These are phyloP conservation scores for Gardenia jasminoides DNA, from an alignment of 257 asterid species.

Conservation along the genomic window DNA sequence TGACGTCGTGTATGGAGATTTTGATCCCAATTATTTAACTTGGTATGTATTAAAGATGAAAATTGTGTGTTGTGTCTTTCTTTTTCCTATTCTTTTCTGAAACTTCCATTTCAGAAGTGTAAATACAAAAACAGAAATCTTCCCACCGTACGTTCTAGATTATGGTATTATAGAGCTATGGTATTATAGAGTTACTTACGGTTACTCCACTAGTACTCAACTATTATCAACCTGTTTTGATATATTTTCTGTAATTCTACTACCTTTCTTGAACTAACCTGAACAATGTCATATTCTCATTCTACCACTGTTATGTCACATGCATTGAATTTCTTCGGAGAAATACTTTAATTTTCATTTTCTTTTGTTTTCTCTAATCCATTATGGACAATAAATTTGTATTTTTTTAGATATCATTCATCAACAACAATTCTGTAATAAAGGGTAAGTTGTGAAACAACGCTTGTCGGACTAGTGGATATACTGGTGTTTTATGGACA, in stretches of 20 bases:
- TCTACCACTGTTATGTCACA: background rate
- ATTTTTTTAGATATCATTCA: background rate
- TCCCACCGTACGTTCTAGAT: background rate
- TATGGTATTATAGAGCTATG: background rate
- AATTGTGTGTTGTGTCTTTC: background rate
- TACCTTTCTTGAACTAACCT: background rate
- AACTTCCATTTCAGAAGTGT: background rate
- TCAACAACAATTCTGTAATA: background rate
- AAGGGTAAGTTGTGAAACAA: background rate
- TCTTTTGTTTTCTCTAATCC: background rate
- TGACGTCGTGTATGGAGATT: constrained; percentile 89
- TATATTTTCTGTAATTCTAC: too few species aligned
- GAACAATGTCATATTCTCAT: background rate
- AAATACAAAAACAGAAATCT: background rate
- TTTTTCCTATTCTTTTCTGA: background rate
- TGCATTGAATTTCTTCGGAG: background rate
- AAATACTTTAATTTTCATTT: too few species aligned
- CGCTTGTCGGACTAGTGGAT: background rate
- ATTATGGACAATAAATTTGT: background rate
- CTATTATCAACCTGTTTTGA: background rate
- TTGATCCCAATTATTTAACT: constrained; percentile 69
- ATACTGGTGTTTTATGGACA: background rate
- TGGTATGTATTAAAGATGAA: constrained; percentile 45
- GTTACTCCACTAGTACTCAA: background rate
- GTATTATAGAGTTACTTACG: background rate